These are phyloP conservation scores for Xylariaceae sp. DNA, from an alignment of 2,329 filamentous ascomycete species.

Conservation along the genomic window DNA sequence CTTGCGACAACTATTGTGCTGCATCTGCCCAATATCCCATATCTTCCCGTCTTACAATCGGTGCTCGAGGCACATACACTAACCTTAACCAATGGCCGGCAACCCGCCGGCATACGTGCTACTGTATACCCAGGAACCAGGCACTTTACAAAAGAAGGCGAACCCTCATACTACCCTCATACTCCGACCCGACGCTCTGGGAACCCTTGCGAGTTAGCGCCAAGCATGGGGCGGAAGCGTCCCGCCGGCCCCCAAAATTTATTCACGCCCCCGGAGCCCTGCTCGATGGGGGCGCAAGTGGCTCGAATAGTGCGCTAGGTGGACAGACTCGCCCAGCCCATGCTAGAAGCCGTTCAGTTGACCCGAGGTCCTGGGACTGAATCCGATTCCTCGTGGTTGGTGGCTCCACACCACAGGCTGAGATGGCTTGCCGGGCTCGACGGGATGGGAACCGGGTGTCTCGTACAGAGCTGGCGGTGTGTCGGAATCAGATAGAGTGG, in stretches of 20 bases:
- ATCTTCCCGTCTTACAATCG: no score
- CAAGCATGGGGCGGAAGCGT: neutral
- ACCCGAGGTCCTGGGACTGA: constrained; percentile 6
- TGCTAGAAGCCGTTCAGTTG: neutral
- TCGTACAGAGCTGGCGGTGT: neutral
- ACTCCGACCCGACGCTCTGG: constrained; percentile 4
- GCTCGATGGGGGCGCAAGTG: constrained; percentile 1
- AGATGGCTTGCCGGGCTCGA: neutral
- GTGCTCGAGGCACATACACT: no score
- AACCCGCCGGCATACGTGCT: no score
- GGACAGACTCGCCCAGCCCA: no score
- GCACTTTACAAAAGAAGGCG: no score
- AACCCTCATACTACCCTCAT: neutral
- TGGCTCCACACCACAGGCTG: neutral
- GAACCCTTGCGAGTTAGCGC: neutral
- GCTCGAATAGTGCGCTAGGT: neutral
- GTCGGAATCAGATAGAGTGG: neutral
- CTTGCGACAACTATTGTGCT: constrained; percentile 1
- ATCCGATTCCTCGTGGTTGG: neutral
- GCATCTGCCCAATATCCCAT: neutral
- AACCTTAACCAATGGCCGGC: no score
- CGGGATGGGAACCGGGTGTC: constrained; percentile 4
- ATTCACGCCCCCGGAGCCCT: neutral
- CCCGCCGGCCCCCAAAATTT: neutral
- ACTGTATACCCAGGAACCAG: no score